Percentiles rank a stretch among this genome's conserved stretches.
These are phyloP conservation scores for Mycena indigotica DNA, from an alignment of 768 basidiomycete species.

Conservation along the genomic window DNA sequence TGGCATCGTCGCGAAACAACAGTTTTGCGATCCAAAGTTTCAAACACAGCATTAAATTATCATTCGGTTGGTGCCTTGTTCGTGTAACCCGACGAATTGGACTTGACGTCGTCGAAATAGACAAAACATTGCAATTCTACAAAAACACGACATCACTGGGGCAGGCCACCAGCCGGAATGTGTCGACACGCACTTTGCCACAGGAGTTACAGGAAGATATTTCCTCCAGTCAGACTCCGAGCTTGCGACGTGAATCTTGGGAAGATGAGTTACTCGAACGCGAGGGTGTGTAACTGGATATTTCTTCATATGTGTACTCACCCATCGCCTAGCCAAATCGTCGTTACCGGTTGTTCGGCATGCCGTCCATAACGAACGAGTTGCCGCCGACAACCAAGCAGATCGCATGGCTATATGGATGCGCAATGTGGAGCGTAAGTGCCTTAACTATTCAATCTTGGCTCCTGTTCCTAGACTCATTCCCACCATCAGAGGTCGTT, in stretches of 20 bases:
- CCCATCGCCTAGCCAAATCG: slow-evolving; percentile 43
- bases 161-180: slow-evolving; percentile 45
- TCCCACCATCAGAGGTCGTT: slow-evolving; percentile 73
- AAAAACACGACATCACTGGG: slow-evolving; percentile 58
- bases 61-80: slow-evolving; percentile 57
- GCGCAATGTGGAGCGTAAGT: slow-evolving; percentile 80
- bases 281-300: slow-evolving; percentile 38
- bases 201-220: slow-evolving; percentile 37
- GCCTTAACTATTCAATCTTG: not conserved
- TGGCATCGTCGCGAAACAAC: slow-evolving; percentile 5
- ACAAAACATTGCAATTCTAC: slow-evolving; percentile 68
- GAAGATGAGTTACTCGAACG: slow-evolving; percentile 47
- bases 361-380: slow-evolving; percentile 52
- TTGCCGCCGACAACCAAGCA: slow-evolving; percentile 53
- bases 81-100: too few species aligned
- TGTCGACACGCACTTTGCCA: slow-evolving; percentile 45
- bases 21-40: slow-evolving; percentile 52
- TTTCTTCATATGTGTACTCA: not conserved
- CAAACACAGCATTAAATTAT: slow-evolving; percentile 72
- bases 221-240: slow-evolving; percentile 27
- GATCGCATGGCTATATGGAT: slow-evolving; percentile 85
- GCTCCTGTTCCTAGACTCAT: too few species aligned
- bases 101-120: too few species aligned
- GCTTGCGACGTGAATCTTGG: slow-evolving; percentile 45
- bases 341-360: slow-evolving; percentile 57